These are phyloP conservation scores for Talaromyces liani DNA, from an alignment of 495 filamentous ascomycete genomes.

Conservation along the genomic window DNA sequence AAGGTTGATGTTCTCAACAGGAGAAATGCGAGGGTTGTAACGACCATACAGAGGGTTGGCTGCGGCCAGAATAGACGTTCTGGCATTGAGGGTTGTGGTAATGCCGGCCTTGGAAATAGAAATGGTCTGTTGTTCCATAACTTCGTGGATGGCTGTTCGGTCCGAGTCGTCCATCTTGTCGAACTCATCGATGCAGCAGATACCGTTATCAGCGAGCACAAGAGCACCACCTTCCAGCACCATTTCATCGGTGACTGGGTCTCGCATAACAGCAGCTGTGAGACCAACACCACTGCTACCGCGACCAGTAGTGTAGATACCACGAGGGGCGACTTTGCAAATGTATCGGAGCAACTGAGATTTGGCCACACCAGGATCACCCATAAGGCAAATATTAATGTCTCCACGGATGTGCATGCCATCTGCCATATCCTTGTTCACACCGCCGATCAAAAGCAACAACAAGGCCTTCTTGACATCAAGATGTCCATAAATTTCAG, in stretches of 20 bases:
- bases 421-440: slow-evolving; percentile 94
- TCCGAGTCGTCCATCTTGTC: slow-evolving; percentile 99
- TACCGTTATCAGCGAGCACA: slow-evolving; percentile 93
- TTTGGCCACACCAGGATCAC: slow-evolving; percentile 98
- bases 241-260: slow-evolving; percentile 98
- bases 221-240: slow-evolving; percentile 93
- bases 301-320: slow-evolving; percentile 95
- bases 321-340: slow-evolving; percentile 92
- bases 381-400: slow-evolving; percentile 98
- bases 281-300: slow-evolving; percentile 95
- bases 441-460: slow-evolving; percentile 88
- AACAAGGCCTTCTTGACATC: slow-evolving; percentile 98
- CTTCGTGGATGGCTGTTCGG: slow-evolving; percentile 96
- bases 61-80: slow-evolving; percentile 94
- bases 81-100: slow-evolving; percentile 89
- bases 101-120: slow-evolving; percentile 98
- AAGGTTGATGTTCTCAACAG: slow-evolving; percentile 98
- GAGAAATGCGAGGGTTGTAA: slow-evolving; percentile 93
- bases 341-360: slow-evolving; percentile 98
- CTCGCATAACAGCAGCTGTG: slow-evolving; percentile 96
- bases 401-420: slow-evolving; percentile 98
- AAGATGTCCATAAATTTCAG: slow-evolving; percentile 92
- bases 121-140: slow-evolving; percentile 99
- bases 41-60: slow-evolving; percentile 96
- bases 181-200: slow-evolving; percentile 99